phyloP scores from a whole-genome alignment of 1,284 basidiomycete species.

The Tilletia walkeri region DNA sequence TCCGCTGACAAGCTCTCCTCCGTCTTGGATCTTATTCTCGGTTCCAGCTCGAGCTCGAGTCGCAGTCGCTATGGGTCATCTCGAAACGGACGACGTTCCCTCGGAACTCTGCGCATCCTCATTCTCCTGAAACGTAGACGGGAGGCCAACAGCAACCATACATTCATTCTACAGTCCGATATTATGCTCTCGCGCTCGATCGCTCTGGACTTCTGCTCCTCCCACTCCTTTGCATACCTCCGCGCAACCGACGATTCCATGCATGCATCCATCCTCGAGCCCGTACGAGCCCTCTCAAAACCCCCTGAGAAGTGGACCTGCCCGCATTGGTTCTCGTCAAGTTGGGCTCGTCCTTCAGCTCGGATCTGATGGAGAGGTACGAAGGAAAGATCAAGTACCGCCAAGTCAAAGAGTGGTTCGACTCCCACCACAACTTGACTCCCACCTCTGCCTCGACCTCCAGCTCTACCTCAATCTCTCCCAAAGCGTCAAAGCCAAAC shows the following conservation, averaged over 20 bases:
- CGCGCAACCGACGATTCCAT: slow-evolving; percentile 30
- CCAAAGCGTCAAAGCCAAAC: slow-evolving; percentile 26
- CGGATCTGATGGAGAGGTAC: slow-evolving; percentile 37
- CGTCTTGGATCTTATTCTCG: slow-evolving; percentile 29
- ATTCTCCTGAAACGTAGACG: too few species aligned
- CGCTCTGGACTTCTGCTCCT: slow-evolving; percentile 48
- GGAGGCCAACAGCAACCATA: too few species aligned
- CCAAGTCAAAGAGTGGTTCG: slow-evolving; percentile 45
- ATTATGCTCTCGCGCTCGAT: slow-evolving; percentile 30
- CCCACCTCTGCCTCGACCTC: background rate
- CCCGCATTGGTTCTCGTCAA: slow-evolving; percentile 44
- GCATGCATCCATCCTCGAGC: slow-evolving; percentile 33
- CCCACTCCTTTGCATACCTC: slow-evolving; percentile 43
- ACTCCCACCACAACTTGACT: slow-evolving; percentile 25
- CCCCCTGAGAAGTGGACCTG: slow-evolving; percentile 34
- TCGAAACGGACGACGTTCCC: slow-evolving; percentile 15
- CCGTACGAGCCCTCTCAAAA: slow-evolving; percentile 31
- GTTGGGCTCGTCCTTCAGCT: slow-evolving; percentile 25
- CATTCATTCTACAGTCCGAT: too few species aligned
- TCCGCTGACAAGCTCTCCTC: slow-evolving; percentile 30
- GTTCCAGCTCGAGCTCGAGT: slow-evolving; percentile 27
- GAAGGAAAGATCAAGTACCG: slow-evolving; percentile 44
- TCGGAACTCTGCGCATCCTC: too few species aligned
- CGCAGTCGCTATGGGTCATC: slow-evolving; percentile 22
- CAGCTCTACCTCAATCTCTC: background rate